Evolutionary conservation across 192 early-diverging fungal genomes (phyloP).

Genomic region (Umbelopsis sp.): DNA sequence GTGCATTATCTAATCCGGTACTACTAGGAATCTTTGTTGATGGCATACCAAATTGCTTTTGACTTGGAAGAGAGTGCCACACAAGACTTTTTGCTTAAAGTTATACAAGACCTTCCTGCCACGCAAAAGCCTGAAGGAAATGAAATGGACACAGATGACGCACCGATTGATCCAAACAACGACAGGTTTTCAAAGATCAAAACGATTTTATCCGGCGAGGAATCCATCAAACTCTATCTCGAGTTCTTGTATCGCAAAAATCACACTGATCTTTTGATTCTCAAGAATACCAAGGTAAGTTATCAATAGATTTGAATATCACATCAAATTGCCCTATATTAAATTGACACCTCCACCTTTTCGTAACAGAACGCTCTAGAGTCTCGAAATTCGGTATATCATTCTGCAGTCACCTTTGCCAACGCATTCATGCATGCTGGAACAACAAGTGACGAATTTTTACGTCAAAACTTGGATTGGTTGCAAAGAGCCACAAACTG

Average conservation of each 20-base stretch:
- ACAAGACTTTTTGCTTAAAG: constrained; percentile 92
- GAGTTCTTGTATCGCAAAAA: constrained; percentile 98
- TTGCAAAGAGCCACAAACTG: constrained; percentile 95
- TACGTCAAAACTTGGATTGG: constrained; percentile 98
- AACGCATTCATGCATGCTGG: constrained; percentile 99
- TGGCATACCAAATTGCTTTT: constrained; percentile 97
- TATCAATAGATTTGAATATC: too few relatives aligned
- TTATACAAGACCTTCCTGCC: constrained; percentile 62
- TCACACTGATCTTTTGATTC: constrained; percentile 92
- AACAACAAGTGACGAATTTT: constrained; percentile 96
- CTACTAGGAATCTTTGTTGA: constrained; percentile 59
- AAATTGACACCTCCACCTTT: too few relatives aligned
- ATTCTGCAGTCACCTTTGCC: constrained; percentile 93
- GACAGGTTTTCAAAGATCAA: constrained; percentile 61
- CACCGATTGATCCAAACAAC: constrained; percentile 1
- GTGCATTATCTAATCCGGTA: background rate
- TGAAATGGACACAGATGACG: constrained; percentile 55
- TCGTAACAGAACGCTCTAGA: constrained; percentile 77
- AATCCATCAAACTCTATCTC: constrained; percentile 89
- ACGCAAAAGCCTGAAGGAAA: constrained; percentile 13
- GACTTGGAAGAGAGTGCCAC: constrained; percentile 96
- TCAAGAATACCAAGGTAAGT: constrained; percentile 85
- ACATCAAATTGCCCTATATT: too few relatives aligned
- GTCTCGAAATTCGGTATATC: constrained; percentile 87
- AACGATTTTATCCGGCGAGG: constrained; percentile 85